Evolutionary conservation across 345 rosid genomes (phyloP).

Genomic region (Citrus australasica): DNA sequence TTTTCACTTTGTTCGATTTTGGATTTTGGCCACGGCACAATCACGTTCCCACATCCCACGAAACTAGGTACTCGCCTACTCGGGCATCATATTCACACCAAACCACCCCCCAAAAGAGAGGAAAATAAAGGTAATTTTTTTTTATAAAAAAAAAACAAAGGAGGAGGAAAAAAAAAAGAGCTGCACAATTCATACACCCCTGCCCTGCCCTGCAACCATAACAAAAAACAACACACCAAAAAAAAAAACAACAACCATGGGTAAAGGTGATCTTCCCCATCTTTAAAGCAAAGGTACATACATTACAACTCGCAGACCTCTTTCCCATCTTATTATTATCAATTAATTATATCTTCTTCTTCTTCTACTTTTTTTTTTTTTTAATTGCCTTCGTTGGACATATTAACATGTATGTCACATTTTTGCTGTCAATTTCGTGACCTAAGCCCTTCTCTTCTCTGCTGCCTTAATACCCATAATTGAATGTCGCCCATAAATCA

Average conservation of each 20-base stretch:
- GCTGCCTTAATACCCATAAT: constrained; percentile 5
- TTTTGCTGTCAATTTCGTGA: constrained; percentile 14
- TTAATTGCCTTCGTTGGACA: background rate
- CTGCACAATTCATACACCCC: background rate
- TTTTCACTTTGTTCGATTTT: background rate
- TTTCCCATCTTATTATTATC: background rate
- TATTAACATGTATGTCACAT: constrained; percentile 8
- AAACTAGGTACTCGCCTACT: background rate
- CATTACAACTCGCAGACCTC: constrained; percentile 12
- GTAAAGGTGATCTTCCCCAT: constrained; percentile 25
- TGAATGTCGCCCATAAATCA: background rate
- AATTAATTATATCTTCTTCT: background rate
- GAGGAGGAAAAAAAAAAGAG: too few species aligned
- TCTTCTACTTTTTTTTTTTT: background rate
- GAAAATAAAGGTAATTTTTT: background rate
- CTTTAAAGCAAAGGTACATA: constrained; percentile 30
- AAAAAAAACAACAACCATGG: constrained; percentile 21
- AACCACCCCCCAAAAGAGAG: background rate
- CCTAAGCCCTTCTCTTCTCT: background rate
- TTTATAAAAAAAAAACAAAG: too few species aligned
- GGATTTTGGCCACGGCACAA: constrained; percentile 26
- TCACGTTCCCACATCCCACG: background rate
- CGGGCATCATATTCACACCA: background rate
- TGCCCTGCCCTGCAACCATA: background rate
- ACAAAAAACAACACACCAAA: constrained; percentile 2